Evolutionary conservation across 495 filamentous ascomycete species (phyloP).

Genomic region (Cercophora newfieldiana): DNA sequence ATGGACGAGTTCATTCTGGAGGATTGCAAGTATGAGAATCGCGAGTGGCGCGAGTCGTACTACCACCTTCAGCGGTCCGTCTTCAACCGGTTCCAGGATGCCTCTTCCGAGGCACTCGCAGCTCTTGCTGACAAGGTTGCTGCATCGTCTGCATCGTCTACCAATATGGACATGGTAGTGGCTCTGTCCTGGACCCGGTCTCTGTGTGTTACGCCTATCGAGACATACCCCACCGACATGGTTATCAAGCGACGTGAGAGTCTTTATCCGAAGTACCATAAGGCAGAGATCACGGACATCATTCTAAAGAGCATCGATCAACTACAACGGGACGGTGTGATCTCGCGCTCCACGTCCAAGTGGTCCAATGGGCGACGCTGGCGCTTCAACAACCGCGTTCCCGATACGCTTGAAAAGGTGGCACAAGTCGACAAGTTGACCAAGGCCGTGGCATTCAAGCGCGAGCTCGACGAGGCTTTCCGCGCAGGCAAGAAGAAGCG

Average conservation of each 20-base stretch:
- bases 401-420: conserved; percentile 49
- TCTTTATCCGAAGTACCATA: conserved; percentile 31
- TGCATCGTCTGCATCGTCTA: background rate
- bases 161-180: conserved; percentile 23
- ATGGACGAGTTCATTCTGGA: conserved; percentile 33
- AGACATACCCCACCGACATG: conserved; percentile 35
- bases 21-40: conserved; percentile 34
- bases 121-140: conserved; percentile 18
- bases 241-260: conserved; percentile 40
- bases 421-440: conserved; percentile 47
- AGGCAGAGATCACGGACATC: conserved; percentile 41
- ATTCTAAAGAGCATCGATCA: conserved; percentile 57
- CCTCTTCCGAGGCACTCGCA: conserved; percentile 36
- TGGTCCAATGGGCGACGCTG: conserved; percentile 57
- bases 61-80: conserved; percentile 44
- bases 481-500: conserved; percentile 35
- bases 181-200: conserved; percentile 37
- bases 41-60: conserved; percentile 51
- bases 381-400: conserved; percentile 59
- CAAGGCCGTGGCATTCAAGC: conserved; percentile 60
- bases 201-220: conserved; percentile 37
- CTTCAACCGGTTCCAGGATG: conserved; percentile 47
- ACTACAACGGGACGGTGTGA: conserved; percentile 59
- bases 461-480: conserved; percentile 57
- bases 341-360: conserved; percentile 57